Evolutionary conservation across 2,329 filamentous ascomycete species (phyloP), one percentile per base, ranked within the genome.

Genomic region (Pestalotiopsis sp.): DNA sequence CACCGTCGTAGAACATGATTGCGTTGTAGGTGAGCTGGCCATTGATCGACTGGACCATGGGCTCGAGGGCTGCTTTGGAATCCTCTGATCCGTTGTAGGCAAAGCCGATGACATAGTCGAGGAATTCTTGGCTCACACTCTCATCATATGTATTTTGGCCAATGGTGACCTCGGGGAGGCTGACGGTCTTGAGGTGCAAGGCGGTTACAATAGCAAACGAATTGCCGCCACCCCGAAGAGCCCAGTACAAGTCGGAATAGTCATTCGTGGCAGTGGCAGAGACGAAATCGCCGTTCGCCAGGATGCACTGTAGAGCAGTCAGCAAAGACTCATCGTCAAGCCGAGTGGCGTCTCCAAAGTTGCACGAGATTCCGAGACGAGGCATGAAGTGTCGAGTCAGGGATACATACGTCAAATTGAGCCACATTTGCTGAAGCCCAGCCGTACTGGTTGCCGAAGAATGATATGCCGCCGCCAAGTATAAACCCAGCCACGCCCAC

Each of bases 171-270:
- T 39, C 13, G 1, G 60, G 60, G 1, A 38, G 17, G 1, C 20
- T 20, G 13, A 63, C 7, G 12, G 36, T 63, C 7, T 41, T 36
- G 13, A 63, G 25, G 2, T 36, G 9, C 4, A 63, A 63, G 1
- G 2, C 12, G 12, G 36, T 63, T 12, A 63, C 60, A 41, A 63
- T 23, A 41, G 12, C 25, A 39, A 63, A 63, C 4, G 27, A 41
- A 36, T 63, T 63, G 12, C 27, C 60, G 20, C 60, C 60, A 20
- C 60, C 60, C 9, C 38, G 27, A 3, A 63, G 36, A 12, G 27
- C 60, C 60, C 60, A 63, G 36, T 17, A 63, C 11, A 63, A 20
- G 14, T 63, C 60, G 20, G 60, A n/a, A 23, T 63, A 63, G 4
- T 9, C 13, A 13, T 63, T 63, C 2, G 27, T 39, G 4, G 60